Base-by-base conservation (phyloP, 2,329 filamentous ascomycete genomes). In the Colletotrichum neosansevieriae region DNA sequence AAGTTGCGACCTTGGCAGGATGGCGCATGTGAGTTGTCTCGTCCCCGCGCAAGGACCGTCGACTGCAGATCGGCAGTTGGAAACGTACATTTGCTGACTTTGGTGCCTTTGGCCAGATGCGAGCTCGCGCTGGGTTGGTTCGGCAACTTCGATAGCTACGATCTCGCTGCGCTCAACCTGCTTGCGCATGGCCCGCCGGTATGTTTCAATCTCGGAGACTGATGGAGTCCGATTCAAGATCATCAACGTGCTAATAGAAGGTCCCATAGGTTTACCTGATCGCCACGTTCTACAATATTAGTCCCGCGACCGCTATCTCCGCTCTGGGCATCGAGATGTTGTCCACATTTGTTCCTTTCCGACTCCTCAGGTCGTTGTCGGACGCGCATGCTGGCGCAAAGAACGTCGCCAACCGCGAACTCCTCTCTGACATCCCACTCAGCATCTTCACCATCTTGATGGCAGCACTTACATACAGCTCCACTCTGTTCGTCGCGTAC, bases 121-220 rank as follows among this genome's bases (percentile, higher is more conserved):
- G 90, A 94, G 77, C 83, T 97, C 60, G 88, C 84, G 24, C 75
- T 94, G 53, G 91, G 88, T 53, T 97, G 94, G 93, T 87, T 87
- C 73, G 83, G 89, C 49, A 85, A 89, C 71, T 92, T 92, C 76
- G 93, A 97, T 78, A 89, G 91, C 80, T 85, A 89, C 76, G 91
- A 93, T 77, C 82, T 92, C 58, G 87, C 86, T 11, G 85, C 88
- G 53, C 81, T 93, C 75, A 87, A 88, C 67, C 77, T 93, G 69
- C 83, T 98, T 47, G 90, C 91, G 63, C 90, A 94, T 79, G 87
- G 91, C 19, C 95, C 94, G 49, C 88, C 89, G 74, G 88, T 90
- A 77, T 80, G 86, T 80, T 29, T 4, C 13, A 29, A 12, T 15
- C 42, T 62, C 42, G 38, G 15, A 29, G 38, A 36, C 29, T 17